Conservation (phyloP, 164 flowering plant genomes). For the Piper longum region DNA sequence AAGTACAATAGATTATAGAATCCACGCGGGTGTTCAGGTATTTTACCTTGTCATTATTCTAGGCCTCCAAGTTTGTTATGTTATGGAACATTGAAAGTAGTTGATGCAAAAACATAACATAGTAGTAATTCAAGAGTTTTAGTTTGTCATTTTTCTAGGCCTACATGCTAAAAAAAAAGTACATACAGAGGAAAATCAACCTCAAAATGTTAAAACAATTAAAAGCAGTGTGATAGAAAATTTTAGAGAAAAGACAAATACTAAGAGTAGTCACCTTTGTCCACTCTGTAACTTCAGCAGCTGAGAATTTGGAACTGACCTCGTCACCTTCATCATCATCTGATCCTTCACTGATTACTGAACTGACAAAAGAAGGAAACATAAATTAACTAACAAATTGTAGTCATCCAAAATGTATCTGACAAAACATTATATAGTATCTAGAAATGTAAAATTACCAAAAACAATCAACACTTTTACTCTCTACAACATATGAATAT, state of each 20-base stretch:
- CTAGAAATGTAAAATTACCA: neutral
- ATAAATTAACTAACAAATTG: constrained; percentile 1
- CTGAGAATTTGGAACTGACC: constrained; percentile 16
- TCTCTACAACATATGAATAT: too few relatives aligned
- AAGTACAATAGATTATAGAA: too few relatives aligned
- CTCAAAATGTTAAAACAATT: too few relatives aligned
- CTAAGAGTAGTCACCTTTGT: constrained; percentile 40
- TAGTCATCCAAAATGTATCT: neutral
- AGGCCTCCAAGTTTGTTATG: too few relatives aligned
- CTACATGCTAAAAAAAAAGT: too few relatives aligned
- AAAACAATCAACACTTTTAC: neutral
- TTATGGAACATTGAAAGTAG: too few relatives aligned
- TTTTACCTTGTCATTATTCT: too few relatives aligned
- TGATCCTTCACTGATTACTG: constrained; percentile 59
- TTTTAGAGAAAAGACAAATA: neutral
- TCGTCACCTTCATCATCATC: constrained; percentile 62
- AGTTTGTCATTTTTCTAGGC: too few relatives aligned
- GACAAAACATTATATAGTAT: neutral
- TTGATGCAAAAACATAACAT: too few relatives aligned
- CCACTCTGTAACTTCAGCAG: constrained; percentile 60
- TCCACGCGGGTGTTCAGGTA: too few relatives aligned
- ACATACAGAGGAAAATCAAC: neutral
- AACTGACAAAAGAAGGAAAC: constrained; percentile 51
- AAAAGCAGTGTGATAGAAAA: neutral
- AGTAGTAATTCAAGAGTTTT: too few relatives aligned